Evolutionary conservation across 192 early-diverging fungal species (phyloP).

Genomic region (Irineochytrium annulatum): DNA sequence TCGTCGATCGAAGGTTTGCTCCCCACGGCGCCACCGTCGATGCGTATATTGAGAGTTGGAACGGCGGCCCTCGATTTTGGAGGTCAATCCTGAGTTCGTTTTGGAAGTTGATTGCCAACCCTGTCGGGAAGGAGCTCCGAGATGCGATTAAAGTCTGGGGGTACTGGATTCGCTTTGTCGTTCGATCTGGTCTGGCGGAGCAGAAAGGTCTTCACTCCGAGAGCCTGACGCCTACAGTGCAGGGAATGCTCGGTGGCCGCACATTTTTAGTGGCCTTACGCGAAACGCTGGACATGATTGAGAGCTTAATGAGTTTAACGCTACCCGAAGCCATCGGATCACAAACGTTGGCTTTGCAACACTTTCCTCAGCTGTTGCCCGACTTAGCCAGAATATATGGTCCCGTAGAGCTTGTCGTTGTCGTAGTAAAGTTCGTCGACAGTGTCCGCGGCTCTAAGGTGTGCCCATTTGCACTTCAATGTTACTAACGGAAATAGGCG

Average conservation of each 20-base stretch:
- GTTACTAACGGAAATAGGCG: slow-evolving; percentile 4
- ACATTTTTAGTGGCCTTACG: neutral
- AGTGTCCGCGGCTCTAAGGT: slow-evolving; percentile 26
- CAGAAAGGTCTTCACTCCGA: slow-evolving; percentile 4
- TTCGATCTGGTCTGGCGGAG: slow-evolving; percentile 19
- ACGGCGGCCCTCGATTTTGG: slow-evolving; percentile 36
- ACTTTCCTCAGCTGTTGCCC: slow-evolving; percentile 38
- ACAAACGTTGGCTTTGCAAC: slow-evolving; percentile 50
- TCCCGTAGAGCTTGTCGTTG: slow-evolving; percentile 19
- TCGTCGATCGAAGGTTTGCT: slow-evolving; percentile 57
- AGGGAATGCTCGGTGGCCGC: neutral
- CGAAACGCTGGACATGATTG: slow-evolving; percentile 3
- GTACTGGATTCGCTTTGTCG: slow-evolving; percentile 33
- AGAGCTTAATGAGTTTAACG: slow-evolving; percentile 4
- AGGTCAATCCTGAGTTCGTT: slow-evolving; percentile 28
- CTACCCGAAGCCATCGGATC: slow-evolving; percentile 38
- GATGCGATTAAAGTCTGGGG: slow-evolving; percentile 61
- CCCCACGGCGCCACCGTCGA: slow-evolving; percentile 55
- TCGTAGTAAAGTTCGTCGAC: slow-evolving; percentile 32
- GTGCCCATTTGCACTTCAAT: neutral
- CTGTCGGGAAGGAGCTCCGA: slow-evolving; percentile 41
- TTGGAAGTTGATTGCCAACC: slow-evolving; percentile 40
- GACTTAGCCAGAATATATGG: slow-evolving; percentile 38
- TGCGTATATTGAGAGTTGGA: slow-evolving; percentile 54
- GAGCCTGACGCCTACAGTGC: neutral